These are phyloP conservation scores for Hypoxylon sp. DNA, from an alignment of 2,329 filamentous ascomycete species.

Conservation along the genomic window DNA sequence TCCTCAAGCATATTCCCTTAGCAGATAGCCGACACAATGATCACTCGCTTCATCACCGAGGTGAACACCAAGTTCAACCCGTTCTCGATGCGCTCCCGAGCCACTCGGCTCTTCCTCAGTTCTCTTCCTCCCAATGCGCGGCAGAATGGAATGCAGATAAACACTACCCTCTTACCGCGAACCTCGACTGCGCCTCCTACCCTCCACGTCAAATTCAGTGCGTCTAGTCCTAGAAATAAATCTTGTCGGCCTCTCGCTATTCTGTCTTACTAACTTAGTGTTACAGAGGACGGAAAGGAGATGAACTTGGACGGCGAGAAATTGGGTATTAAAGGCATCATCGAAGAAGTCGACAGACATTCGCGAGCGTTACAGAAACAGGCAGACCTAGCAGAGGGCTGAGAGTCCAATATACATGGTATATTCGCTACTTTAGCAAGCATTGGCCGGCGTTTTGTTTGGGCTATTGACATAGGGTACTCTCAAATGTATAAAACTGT, in stretches of 20 bases:
- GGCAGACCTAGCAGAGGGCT: slow-evolving; percentile 76
- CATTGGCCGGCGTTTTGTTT: slow-evolving; percentile 48
- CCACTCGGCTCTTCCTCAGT: slow-evolving; percentile 89
- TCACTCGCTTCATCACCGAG: slow-evolving; percentile 88
- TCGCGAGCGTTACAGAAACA: slow-evolving; percentile 85
- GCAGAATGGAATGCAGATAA: slow-evolving; percentile 79
- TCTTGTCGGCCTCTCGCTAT: neutral
- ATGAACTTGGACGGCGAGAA: slow-evolving; percentile 85
- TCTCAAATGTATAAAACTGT: neutral
- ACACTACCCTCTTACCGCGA: slow-evolving; percentile 81
- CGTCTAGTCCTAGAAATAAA: slow-evolving; percentile 50
- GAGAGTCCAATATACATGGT: slow-evolving; percentile 21
- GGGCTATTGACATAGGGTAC: slow-evolving; percentile 27
- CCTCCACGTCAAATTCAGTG: slow-evolving; percentile 89
- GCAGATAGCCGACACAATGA: slow-evolving; percentile 69
- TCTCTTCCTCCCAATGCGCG: slow-evolving; percentile 86
- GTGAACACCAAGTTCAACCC: slow-evolving; percentile 94
- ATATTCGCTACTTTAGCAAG: slow-evolving; percentile 35
- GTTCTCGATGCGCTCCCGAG: slow-evolving; percentile 83
- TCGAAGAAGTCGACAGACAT: slow-evolving; percentile 91
- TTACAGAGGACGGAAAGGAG: slow-evolving; percentile 90
- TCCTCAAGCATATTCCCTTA: neutral
- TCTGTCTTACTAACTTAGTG: slow-evolving; percentile 45
- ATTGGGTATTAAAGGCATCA: slow-evolving; percentile 86
- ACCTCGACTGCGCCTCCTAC: slow-evolving; percentile 76